Evolutionary conservation across 192 early-diverging fungal species (phyloP).

Genomic region (Piromyces sp.): DNA sequence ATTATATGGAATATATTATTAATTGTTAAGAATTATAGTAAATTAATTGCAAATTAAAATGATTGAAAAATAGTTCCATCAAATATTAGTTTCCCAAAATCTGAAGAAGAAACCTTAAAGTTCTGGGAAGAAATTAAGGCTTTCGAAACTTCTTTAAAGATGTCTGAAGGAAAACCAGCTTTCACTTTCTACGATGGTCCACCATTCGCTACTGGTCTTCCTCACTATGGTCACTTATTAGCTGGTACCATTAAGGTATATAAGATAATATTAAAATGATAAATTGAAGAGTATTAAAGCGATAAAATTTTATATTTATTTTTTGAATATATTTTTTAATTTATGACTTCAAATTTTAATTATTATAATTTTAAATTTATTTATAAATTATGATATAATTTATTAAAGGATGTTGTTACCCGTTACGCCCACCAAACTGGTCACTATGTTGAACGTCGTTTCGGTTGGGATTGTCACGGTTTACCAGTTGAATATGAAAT

Average conservation of each 20-base stretch:
- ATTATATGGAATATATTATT: no score
- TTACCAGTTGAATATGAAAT: slow-evolving; percentile 92
- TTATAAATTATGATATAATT: no score
- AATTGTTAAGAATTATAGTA: no score
- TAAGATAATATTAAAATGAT: no score
- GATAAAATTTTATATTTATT: no score
- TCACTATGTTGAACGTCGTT: slow-evolving; percentile 90
- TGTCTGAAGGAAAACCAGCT: slow-evolving; percentile 68
- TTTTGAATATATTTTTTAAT: no score
- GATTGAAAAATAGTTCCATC: slow-evolving; percentile 10
- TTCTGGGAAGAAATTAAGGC: slow-evolving; percentile 98
- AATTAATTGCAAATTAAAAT: no score
- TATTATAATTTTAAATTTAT: no score
- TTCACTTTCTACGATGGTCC: slow-evolving; percentile 97
- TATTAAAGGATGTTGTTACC: slow-evolving; percentile 75
- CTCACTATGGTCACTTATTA: slow-evolving; percentile 96
- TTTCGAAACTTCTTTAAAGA: slow-evolving; percentile 73
- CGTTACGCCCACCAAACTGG: slow-evolving; percentile 88
- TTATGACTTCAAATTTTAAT: no score
- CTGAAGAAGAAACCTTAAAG: slow-evolving; percentile 80
- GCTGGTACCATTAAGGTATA: slow-evolving; percentile 93
- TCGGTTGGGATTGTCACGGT: slow-evolving; percentile 94
- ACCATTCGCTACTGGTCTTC: slow-evolving; percentile 93
- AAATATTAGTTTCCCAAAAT: slow-evolving; percentile 70
- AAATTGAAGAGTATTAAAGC: no score